Base-by-base conservation (phyloP, 495 filamentous ascomycete species). In the Penicillium samsonianum region DNA sequence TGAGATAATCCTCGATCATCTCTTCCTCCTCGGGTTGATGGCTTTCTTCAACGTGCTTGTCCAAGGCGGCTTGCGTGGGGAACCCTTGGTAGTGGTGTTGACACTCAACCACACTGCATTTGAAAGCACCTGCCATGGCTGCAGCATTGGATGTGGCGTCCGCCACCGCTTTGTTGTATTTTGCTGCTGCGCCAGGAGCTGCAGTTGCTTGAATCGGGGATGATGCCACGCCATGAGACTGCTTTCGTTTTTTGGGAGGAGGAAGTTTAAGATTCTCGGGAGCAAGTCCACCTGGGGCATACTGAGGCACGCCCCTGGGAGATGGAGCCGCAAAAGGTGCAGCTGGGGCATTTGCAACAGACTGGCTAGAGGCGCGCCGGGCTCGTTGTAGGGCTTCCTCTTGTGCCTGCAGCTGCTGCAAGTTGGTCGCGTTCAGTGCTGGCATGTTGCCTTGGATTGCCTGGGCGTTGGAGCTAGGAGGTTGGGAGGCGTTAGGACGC, bases 271-370 rank as follows among this genome's bases (percentile, higher is more conserved):
- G 78, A 53, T 88, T 82, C 57, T 85, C 76, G 9, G 74, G 75
- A 3, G 76, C 75, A 43, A 82, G 73, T 45, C 73, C 70, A 6
- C 72, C 73, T 7, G 79, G 73, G 11, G 74, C 76, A 60, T 80
- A 82, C 10, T 78, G 79, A 14, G 90, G 88, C 22, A 86, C 78
- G 5, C 89, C 88, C 44, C 87, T 79, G 17, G 90, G 90, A 31
- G 90, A 90, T 40, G 87, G 82, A 8, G 81, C 80, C 20, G 85
- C 86, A 57, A 92, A 81, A 42, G 80, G 80, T 66, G 89, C 90
- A 0, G 87, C 84, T 0, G 84, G 68, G 0, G 84, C 78, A 1
- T 82, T 89, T 22, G 82, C 74, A 57, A 81, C 74, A 58, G 78
- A 83, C 22, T 87, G 80, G 60, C 83, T 85, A 52, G 88, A 86